phyloP scores from a whole-genome alignment of 306 rosid genomes.

The Urtica urens region DNA sequence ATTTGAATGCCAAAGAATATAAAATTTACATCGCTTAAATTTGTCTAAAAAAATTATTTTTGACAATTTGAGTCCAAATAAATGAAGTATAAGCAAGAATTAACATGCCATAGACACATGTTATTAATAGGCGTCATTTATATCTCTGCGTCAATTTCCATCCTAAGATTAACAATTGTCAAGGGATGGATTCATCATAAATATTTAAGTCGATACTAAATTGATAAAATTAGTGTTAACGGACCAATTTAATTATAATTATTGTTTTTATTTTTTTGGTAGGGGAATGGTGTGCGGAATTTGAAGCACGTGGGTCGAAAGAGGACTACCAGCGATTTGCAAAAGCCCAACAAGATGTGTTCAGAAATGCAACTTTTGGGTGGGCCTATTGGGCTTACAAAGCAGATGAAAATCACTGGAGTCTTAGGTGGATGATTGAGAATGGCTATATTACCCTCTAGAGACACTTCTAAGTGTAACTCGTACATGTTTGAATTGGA shows the following conservation, averaged over 20 bases:
- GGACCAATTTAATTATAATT: not conserved
- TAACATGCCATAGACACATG: not conserved
- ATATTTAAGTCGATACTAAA: no score
- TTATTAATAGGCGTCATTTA: not conserved
- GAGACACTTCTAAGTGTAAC: no score
- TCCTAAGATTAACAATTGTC: not conserved
- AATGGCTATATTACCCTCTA: constrained; percentile 6
- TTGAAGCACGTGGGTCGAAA: not conserved
- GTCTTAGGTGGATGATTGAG: constrained; percentile 11
- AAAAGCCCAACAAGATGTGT: constrained; percentile 7
- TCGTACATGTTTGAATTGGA: no score
- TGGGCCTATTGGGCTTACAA: constrained; percentile 17
- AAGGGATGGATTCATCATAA: not conserved
- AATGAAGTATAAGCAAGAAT: no score
- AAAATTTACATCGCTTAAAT: no score
- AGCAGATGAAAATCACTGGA: constrained; percentile 4
- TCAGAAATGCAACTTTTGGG: constrained; percentile 7
- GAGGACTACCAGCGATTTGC: constrained; percentile 5
- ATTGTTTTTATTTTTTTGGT: not conserved
- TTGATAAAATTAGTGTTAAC: not conserved
- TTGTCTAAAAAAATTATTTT: no score
- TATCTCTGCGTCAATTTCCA: not conserved
- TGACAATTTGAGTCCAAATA: no score
- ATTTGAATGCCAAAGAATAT: no score
- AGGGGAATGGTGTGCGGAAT: constrained; percentile 13